Percentiles rank a stretch among this genome's conserved stretches.
Conservation (phyloP, 129 eudicot genomes). For the Cynara cardunculus region DNA sequence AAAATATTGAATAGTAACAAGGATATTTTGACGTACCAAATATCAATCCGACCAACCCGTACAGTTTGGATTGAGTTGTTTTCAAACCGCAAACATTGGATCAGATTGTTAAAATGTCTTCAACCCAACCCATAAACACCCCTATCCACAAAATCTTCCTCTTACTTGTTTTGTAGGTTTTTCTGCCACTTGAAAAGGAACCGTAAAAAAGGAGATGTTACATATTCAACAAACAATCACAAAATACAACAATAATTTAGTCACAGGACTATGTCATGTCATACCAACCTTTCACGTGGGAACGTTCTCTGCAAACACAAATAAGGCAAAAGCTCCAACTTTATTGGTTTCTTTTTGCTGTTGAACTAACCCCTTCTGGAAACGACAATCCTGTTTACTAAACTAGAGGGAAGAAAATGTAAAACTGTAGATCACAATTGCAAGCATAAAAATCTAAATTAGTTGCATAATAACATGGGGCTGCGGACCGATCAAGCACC, state of each 20-base stretch:
- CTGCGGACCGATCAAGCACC: too few relatives aligned
- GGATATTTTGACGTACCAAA: too few relatives aligned
- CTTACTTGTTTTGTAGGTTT: not conserved
- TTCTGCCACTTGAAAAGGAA: not conserved
- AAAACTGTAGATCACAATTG: too few relatives aligned
- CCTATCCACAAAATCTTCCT: not conserved
- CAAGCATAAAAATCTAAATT: too few relatives aligned
- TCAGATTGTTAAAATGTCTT: too few relatives aligned
- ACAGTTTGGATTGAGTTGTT: too few relatives aligned
- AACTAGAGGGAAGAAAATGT: not conserved
- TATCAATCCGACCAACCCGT: too few relatives aligned
- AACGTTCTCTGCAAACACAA: not conserved
- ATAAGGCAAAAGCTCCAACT: not conserved
- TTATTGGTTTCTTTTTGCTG: not conserved
- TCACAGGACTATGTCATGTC: not conserved
- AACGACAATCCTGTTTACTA: not conserved
- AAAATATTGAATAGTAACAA: too few relatives aligned
- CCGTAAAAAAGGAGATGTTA: not conserved
- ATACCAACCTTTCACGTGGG: not conserved
- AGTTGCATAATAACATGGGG: not conserved
- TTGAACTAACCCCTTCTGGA: not conserved
- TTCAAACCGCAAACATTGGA: too few relatives aligned
- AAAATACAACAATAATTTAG: not conserved
- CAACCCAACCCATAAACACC: too few relatives aligned
- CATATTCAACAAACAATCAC: not conserved